phyloP scores from a whole-genome alignment of 2,329 filamentous ascomycete genomes.

The Colletotrichum melonis region DNA sequence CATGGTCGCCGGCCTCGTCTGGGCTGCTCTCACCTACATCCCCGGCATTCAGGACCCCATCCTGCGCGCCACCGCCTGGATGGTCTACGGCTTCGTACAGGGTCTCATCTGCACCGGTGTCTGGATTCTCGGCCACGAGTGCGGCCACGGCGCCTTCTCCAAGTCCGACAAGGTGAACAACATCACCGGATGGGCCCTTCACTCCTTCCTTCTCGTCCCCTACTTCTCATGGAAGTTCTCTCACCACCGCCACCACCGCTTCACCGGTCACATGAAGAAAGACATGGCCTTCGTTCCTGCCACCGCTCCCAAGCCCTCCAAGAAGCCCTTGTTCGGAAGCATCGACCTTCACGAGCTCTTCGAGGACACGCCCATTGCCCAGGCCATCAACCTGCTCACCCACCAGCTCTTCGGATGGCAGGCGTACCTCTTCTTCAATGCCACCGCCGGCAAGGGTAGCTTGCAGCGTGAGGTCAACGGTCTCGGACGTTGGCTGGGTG shows the following conservation, averaged over 20 bases:
- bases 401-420: constrained; percentile 76
- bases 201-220: constrained; percentile 74
- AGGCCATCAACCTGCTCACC: constrained; percentile 63
- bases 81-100: constrained; percentile 71
- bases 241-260: constrained; percentile 77
- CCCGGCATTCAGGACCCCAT: constrained; percentile 57
- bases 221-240: constrained; percentile 81
- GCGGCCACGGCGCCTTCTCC: constrained; percentile 77
- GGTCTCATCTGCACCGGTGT: constrained; percentile 75
- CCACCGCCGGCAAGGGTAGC: constrained; percentile 60
- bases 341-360: constrained; percentile 64
- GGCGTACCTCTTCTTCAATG: constrained; percentile 71
- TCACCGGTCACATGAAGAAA: constrained; percentile 74
- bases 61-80: constrained; percentile 63
- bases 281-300: constrained; percentile 74
- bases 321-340: constrained; percentile 47
- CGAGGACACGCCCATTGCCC: constrained; percentile 72
- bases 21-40: constrained; percentile 65
- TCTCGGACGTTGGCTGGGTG: constrained; percentile 52
- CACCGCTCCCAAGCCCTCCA: constrained; percentile 51
- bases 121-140: constrained; percentile 79
- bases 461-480: constrained; percentile 53
- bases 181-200: constrained; percentile 71
- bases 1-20: constrained; percentile 60
- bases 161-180: constrained; percentile 67